These are phyloP conservation scores for Xylariaceae sp. DNA, from an alignment of 2,329 filamentous ascomycete species.

Conservation along the genomic window DNA sequence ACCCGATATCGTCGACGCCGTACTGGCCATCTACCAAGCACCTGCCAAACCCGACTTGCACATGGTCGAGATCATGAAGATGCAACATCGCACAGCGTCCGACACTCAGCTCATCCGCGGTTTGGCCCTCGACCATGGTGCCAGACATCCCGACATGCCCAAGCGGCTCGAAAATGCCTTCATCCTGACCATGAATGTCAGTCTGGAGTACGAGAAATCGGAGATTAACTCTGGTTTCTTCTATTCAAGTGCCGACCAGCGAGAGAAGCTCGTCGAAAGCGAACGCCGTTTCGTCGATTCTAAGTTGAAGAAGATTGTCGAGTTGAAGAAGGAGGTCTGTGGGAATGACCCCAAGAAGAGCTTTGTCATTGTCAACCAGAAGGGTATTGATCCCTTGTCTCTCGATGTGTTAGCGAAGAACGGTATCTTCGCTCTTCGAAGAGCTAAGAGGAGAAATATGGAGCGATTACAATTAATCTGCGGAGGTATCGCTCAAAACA, in stretches of 20 bases:
- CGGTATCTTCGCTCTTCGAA: constrained; percentile 86
- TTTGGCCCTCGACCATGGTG: constrained; percentile 89
- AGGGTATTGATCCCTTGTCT: constrained; percentile 95
- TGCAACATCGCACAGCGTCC: constrained; percentile 95
- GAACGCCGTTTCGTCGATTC: constrained; percentile 94
- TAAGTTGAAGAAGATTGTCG: constrained; percentile 95
- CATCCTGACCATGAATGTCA: constrained; percentile 94
- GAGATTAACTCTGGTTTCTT: constrained; percentile 99
- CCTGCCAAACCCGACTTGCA: constrained; percentile 93
- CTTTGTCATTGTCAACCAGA: constrained; percentile 98
- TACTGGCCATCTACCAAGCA: constrained; percentile 86
- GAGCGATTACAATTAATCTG: constrained; percentile 94
- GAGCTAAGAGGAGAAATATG: constrained; percentile 98
- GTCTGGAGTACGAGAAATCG: constrained; percentile 96
- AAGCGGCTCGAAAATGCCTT: constrained; percentile 93
- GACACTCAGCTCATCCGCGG: constrained; percentile 95
- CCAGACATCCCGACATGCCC: constrained; percentile 96
- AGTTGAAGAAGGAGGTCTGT: constrained; percentile 96
- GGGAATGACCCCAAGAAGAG: constrained; percentile 89
- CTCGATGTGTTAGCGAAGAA: constrained; percentile 97
- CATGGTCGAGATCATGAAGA: constrained; percentile 99
- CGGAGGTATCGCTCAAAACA: constrained; percentile 89
- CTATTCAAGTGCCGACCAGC: constrained; percentile 94
- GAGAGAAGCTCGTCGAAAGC: constrained; percentile 96
- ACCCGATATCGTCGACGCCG: constrained; percentile 91